Conservation (phyloP, 202 grass and related monocot species). For the Dendrocalamus latiflorus region DNA sequence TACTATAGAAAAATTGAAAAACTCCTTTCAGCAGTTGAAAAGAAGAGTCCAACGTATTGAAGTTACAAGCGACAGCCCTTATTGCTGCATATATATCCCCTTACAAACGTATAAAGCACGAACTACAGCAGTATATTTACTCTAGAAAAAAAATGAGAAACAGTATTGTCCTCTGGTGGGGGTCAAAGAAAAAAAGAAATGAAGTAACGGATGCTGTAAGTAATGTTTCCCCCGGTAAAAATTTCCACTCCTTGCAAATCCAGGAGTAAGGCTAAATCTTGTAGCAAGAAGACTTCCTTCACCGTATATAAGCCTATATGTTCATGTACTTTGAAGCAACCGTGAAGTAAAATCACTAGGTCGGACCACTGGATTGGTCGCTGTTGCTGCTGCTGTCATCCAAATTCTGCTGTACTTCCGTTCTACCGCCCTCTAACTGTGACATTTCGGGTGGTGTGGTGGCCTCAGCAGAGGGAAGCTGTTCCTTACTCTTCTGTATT, state of each 20-base stretch:
- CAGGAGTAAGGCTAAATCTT: neutral
- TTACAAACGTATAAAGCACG: neutral
- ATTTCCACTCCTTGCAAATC: neutral
- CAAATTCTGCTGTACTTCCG: conserved; percentile 45
- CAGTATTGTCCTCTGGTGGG: neutral
- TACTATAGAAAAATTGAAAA: too few species aligned
- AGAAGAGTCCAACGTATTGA: neutral
- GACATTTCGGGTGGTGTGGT: conserved; percentile 38
- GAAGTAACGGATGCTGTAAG: neutral
- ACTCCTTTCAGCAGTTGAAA: too few species aligned
- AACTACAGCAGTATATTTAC: conserved; percentile 3
- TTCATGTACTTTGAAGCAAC: conserved; percentile 2
- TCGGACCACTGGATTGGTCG: conserved; percentile 35
- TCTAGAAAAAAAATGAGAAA: neutral
- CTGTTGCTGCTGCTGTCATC: conserved; percentile 38
- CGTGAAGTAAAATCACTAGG: conserved; percentile 17
- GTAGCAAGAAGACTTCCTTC: neutral
- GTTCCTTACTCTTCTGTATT: conserved; percentile 53
- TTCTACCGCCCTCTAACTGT: conserved; percentile 39
- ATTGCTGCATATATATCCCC: neutral
- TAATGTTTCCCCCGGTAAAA: neutral
- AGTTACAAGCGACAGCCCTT: neutral
- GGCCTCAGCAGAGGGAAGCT: conserved; percentile 25
- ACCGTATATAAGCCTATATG: neutral
- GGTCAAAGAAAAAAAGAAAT: neutral